Conservation (phyloP, 805 yeast genomes). For the Pichia phayaonensis region DNA sequence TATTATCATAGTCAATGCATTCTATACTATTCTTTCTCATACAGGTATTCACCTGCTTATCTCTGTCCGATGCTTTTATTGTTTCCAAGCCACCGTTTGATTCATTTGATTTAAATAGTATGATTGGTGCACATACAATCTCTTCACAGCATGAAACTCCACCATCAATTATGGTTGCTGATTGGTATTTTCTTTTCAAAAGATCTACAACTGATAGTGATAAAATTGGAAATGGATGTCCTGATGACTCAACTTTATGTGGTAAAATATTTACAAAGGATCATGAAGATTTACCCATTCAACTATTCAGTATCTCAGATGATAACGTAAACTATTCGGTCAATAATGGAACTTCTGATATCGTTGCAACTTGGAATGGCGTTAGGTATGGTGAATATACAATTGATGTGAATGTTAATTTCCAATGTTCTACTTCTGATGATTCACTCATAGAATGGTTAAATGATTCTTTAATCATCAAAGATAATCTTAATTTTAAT, state of each 20-base stretch:
- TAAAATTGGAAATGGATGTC: constrained; percentile 43
- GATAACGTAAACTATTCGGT: constrained; percentile 15
- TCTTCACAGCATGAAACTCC: constrained; percentile 53
- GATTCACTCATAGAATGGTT: constrained; percentile 15
- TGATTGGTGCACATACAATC: constrained; percentile 44
- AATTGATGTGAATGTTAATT: constrained; percentile 41
- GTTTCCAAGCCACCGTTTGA: constrained; percentile 27
- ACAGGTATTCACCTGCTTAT: neutral
- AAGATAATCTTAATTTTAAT: neutral
- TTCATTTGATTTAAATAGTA: constrained; percentile 31
- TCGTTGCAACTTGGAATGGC: constrained; percentile 38
- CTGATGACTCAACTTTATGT: constrained; percentile 68
- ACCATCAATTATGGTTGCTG: constrained; percentile 55
- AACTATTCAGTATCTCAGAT: constrained; percentile 32
- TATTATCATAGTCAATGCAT: neutral
- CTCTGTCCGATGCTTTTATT: constrained; percentile 16
- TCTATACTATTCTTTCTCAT: neutral
- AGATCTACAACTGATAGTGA: constrained; percentile 25
- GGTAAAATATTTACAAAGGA: constrained; percentile 56
- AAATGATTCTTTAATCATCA: constrained; percentile 1
- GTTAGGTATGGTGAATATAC: constrained; percentile 57
- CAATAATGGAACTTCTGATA: constrained; percentile 16
- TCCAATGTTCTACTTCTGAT: constrained; percentile 30
- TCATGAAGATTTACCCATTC: constrained; percentile 39
- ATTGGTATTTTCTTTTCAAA: constrained; percentile 62